Evolutionary conservation across 2,329 filamentous ascomycete species (phyloP).

Genomic region (Penicillium sp.): DNA sequence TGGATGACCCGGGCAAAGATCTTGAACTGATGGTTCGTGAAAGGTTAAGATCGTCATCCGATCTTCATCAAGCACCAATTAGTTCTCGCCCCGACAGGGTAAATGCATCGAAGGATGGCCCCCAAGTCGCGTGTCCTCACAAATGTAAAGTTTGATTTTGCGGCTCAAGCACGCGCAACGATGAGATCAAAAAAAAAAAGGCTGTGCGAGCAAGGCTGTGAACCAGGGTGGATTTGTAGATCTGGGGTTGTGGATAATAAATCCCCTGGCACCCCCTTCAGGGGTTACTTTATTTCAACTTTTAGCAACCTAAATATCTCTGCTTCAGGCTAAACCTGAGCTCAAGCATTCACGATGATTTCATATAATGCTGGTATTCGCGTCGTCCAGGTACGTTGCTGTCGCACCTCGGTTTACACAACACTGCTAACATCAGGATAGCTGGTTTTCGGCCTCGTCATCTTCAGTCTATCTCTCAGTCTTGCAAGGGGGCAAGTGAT

Average conservation of each 20-base stretch:
- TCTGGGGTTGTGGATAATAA: not conserved
- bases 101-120: not conserved
- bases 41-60: not conserved
- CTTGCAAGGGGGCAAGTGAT: conserved; percentile 21
- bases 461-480: conserved; percentile 25
- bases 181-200: not conserved
- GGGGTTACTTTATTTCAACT: not conserved
- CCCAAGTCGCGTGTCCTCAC: not conserved
- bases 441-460: conserved; percentile 22
- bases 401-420: not conserved
- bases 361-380: not conserved
- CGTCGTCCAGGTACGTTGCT: not conserved
- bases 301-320: not conserved
- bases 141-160: not conserved
- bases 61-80: not conserved
- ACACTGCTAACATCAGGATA: conserved; percentile 1
- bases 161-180: not conserved
- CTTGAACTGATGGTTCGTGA: not conserved
- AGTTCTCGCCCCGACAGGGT: not conserved
- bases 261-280: not conserved
- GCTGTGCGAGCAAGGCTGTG: not conserved
- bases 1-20: not conserved
- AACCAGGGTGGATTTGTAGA: not conserved
- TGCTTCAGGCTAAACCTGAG: not conserved
- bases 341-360: not conserved